phyloP scores from a whole-genome alignment of 2,329 filamentous ascomycete genomes.

The Mycocentrospora acerina region DNA sequence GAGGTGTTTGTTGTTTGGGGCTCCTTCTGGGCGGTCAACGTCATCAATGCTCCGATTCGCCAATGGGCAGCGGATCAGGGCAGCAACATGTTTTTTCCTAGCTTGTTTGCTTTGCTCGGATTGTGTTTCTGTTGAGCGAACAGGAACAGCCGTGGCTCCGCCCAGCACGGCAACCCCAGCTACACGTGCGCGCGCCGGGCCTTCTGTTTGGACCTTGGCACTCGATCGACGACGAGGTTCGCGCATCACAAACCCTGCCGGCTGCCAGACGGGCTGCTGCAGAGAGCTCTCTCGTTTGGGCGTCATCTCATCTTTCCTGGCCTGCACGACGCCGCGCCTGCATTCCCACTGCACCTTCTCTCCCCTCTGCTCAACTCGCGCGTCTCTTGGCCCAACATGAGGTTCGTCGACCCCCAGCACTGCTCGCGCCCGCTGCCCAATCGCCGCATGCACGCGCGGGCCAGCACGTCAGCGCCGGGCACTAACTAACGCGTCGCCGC shows the following conservation, averaged over 20 bases:
- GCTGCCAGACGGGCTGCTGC: no score
- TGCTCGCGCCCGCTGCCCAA: conserved; percentile 12
- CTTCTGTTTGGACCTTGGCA: conserved; percentile 20
- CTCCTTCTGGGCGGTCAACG: conserved; percentile 1
- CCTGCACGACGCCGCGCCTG: conserved; percentile 7
- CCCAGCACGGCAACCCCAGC: not conserved
- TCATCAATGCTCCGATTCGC: conserved; percentile 8
- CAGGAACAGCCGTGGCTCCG: not conserved
- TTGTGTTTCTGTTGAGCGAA: not conserved
- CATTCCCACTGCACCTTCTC: conserved; percentile 8
- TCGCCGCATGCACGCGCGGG: conserved; percentile 16
- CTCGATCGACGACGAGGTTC: conserved; percentile 12
- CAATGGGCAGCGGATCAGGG: conserved; percentile 2
- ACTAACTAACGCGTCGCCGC: conserved; percentile 24
- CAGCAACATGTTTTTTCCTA: not conserved
- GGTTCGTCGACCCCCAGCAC: conserved; percentile 15
- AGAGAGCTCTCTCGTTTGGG: no score
- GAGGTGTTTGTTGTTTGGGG: not conserved
- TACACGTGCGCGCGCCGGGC: conserved; percentile 19
- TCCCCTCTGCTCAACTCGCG: conserved; percentile 6
- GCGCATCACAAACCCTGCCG: no score
- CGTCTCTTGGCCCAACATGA: conserved; percentile 25
- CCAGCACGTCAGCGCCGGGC: conserved; percentile 24
- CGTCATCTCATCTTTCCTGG: conserved; percentile 4
- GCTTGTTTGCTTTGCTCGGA: not conserved